Percentiles rank a stretch among this genome's conserved stretches.
These are phyloP conservation scores for Striga hermonthica DNA, from an alignment of 305 asterid species.

Conservation along the genomic window DNA sequence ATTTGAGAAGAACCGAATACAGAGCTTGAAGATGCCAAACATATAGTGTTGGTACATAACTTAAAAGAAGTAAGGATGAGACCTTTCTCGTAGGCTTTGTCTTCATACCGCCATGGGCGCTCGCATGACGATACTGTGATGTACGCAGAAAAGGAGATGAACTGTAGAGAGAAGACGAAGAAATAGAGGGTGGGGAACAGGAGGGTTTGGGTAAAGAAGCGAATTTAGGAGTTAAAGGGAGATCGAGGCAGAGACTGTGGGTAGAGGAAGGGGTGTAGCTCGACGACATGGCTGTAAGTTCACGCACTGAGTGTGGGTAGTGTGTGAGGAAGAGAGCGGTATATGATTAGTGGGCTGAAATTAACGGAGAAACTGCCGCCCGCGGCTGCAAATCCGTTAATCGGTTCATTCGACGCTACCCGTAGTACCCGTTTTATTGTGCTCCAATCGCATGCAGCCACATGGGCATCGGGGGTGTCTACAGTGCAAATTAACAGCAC, in stretches of 20 bases:
- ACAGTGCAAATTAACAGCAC: too few species aligned
- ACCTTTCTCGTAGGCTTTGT: constrained; percentile 37
- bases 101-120: constrained; percentile 26
- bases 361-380: constrained; percentile 47
- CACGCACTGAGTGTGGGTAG: constrained; percentile 33
- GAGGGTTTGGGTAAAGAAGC: constrained; percentile 28
- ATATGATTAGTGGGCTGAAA: constrained; percentile 31
- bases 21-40: neutral
- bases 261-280: constrained; percentile 34
- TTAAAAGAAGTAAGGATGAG: neutral
- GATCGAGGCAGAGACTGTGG: constrained; percentile 31
- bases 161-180: constrained; percentile 29
- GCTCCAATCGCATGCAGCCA: too few species aligned
- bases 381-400: too few species aligned
- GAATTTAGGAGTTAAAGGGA: constrained; percentile 29
- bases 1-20: constrained; percentile 12
- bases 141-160: constrained; percentile 33
- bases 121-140: constrained; percentile 31
- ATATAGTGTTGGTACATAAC: neutral
- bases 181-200: constrained; percentile 26
- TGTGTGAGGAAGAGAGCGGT: neutral
- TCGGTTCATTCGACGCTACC: too few species aligned
- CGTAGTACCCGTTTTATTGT: too few species aligned
- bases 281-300: constrained; percentile 41
- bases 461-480: too few species aligned